Evolutionary conservation across 2,329 filamentous ascomycete species (phyloP).

Genomic region (Orbilia blumenaviensis): DNA sequence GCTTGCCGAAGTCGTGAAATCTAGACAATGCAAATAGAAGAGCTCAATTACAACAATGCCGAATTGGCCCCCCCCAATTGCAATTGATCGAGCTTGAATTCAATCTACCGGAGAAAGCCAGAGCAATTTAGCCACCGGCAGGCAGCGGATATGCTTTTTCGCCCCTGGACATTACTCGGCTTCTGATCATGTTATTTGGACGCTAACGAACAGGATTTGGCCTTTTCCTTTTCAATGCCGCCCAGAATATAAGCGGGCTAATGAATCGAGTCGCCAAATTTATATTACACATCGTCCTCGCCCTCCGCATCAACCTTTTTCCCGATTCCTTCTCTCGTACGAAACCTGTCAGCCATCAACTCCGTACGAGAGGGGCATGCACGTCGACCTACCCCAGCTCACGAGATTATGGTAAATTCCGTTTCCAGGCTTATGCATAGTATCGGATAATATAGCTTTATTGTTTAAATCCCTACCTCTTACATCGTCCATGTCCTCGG

Average conservation of each 20-base stretch:
- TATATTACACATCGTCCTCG: slow-evolving; percentile 49
- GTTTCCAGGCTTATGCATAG: slow-evolving; percentile 42
- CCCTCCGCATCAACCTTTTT: slow-evolving; percentile 37
- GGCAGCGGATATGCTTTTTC: slow-evolving; percentile 6
- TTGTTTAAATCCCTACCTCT: slow-evolving; percentile 14
- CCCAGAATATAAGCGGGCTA: slow-evolving; percentile 37
- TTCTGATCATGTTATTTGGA: not conserved
- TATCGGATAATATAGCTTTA: slow-evolving; percentile 50
- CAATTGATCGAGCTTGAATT: not conserved
- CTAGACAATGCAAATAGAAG: not conserved
- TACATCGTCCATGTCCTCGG: slow-evolving; percentile 50
- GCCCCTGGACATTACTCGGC: not conserved
- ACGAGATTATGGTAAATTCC: slow-evolving; percentile 53
- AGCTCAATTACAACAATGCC: not conserved
- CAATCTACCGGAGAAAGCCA: not conserved
- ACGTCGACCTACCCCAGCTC: slow-evolving; percentile 44
- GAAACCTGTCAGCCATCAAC: slow-evolving; percentile 39
- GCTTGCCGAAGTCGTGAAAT: not conserved
- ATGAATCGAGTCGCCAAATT: slow-evolving; percentile 32
- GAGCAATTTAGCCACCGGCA: not conserved
- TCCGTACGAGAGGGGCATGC: slow-evolving; percentile 53
- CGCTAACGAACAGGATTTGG: slow-evolving; percentile 4
- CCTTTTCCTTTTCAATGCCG: slow-evolving; percentile 23
- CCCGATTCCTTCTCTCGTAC: slow-evolving; percentile 48
- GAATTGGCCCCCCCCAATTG: not conserved